Percentiles rank a stretch among this genome's conserved stretches.
Conservation (phyloP, 164 flowering plant genomes). For the Chimonanthus praecox region DNA sequence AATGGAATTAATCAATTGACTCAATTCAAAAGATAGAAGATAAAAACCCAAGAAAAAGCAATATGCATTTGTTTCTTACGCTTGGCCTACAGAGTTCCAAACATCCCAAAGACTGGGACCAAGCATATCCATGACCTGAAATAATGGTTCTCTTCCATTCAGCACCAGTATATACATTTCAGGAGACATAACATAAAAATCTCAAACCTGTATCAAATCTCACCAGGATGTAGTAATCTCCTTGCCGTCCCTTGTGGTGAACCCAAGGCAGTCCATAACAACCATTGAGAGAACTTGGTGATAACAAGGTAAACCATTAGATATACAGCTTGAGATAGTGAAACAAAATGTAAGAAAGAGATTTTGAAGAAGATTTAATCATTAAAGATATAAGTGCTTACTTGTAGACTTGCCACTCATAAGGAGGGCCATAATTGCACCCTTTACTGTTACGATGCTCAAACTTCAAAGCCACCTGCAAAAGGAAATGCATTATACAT, state of each 20-base stretch:
- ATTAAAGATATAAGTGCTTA: constrained; percentile 20
- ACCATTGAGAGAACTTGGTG: constrained; percentile 57
- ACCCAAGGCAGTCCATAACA: constrained; percentile 81
- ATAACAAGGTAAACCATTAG: constrained; percentile 13
- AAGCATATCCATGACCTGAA: constrained; percentile 93
- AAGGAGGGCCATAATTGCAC: constrained; percentile 91
- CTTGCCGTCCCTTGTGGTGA: constrained; percentile 84
- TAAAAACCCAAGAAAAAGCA: neutral
- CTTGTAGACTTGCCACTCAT: constrained; percentile 97
- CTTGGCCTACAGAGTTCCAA: constrained; percentile 75
- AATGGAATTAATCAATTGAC: constrained; percentile 12
- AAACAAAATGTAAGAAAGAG: neutral
- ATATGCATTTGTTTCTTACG: constrained; percentile 41
- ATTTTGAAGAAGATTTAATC: neutral
- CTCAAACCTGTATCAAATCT: constrained; percentile 14
- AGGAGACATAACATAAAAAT: neutral
- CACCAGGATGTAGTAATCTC: constrained; percentile 86
- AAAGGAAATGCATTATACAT: neutral
- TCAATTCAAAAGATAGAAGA: constrained; percentile 1
- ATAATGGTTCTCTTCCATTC: constrained; percentile 1
- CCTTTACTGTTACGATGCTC: constrained; percentile 93
- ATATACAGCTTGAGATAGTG: neutral
- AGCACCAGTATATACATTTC: neutral
- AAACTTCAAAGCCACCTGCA: constrained; percentile 82
- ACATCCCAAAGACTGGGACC: constrained; percentile 97